Evolutionary conservation across 1,284 basidiomycete genomes (phyloP), one percentile per base, ranked within the genome.

Genomic region (Cutaneotrichosporon mucoides): DNA sequence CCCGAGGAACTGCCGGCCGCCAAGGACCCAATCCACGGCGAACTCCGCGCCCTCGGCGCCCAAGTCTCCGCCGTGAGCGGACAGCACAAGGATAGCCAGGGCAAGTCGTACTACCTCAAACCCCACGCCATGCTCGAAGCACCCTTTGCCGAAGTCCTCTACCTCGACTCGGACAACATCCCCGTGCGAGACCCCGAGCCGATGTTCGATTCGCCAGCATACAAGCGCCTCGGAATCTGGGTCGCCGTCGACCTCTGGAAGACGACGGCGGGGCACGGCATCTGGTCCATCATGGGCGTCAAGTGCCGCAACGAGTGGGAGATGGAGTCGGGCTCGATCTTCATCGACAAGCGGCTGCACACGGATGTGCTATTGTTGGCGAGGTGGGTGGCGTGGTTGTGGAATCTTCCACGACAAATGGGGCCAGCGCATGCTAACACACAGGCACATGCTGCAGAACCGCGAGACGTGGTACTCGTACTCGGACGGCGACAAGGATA

Each of bases 291-390:
- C 58, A 68, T 79, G 49, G 81, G 81, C 35, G 75, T 81, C 3
- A 78, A 80, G 56, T 82, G 81, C 65, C 67, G 81, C 13, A 79
- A 81, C 64, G 81, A 82, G 61, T 82, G 79, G 78, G 80, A 81
- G 59, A 73, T 76, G 67, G 80, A 81, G 61, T 76, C 79, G 2
- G 80, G 81, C 0, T 80, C 81, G 62, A 77, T 82, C 62, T 71
- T 81, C 47, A 70, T 82, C 53, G 79, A 81, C 66, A 82, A 82
- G 62, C 64, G 70, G 44, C 60, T 66, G 24, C 81, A 82, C 61
- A 67, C 81, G 35, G 81, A 82, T 59, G 76, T 75, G 1, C 71
- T 82, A 38, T 60, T 79, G 6, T 70, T 82, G 16, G 64, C 68
- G 40, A 66, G 78, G 56, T 75, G 24, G 24, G 24, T 24, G 24